Base-by-base conservation (phyloP, 805 yeast genomes). In the Nakazawaea ernobii region DNA sequence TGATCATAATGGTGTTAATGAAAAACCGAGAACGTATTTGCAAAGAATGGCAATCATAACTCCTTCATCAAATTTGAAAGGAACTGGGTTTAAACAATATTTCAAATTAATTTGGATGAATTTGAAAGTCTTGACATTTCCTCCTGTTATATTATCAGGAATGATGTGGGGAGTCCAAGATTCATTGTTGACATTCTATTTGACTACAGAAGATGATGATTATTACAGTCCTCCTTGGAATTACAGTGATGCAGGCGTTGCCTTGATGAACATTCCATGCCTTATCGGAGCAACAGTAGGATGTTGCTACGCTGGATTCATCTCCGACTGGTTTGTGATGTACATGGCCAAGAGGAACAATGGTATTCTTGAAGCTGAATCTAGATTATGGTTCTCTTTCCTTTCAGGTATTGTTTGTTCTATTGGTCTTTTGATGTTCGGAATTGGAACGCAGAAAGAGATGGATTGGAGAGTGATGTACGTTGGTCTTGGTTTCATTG, bases 141-240 rank as follows among this genome's bases (percentile, higher is more conserved):
- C 87, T 2, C 84, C 86, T 2, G 82, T 80, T 11, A 65, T 82
- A 55, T 66, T 79, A 24, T 79, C 86, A 1, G 87, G 88, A 43
- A 50, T 82, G n/a, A 78, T 84, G 53, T 86, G 92, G 92, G 92
- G 92, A 39, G 70, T 80, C 49, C 92, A 85, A 61, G 89, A 84
- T 59, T 86, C 89, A 0, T 81, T 84, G 58, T 70, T 85, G 53
- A 79, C 91, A 0, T 85, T 86, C 56, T 86, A 84, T 61, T 62
- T 86, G 52, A 84, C 91, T 2, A 77, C 86, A 9, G 86, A 84
- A 59, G 90, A 84, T 50, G 81, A 81, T 47, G 68, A 70, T 53
- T 85, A 80, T 66, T 79, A 79, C 45, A 82, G 74, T 48, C 72
- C 73, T 0, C 92, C 94, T 9, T 85, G 78, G 73, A 75, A 76